Base-by-base conservation (phyloP, 805 yeast species). In the Jamesozyma piceae region DNA sequence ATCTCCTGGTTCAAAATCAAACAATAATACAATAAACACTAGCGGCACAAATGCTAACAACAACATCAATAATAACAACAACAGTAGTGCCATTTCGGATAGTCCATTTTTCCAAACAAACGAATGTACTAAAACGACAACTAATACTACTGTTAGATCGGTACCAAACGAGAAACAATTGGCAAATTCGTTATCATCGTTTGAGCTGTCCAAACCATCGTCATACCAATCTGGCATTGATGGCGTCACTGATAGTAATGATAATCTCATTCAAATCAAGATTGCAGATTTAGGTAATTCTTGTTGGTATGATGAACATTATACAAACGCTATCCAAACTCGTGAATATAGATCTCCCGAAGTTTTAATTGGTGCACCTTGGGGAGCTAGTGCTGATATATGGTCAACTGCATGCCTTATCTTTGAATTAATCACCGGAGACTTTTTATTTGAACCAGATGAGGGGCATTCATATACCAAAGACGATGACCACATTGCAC, bases 401-500 rank as follows among this genome's bases (percentile, higher is more conserved):
- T 92, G 98, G 98, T 84, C 95, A n/a, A 70, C 84, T 54, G 97
- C 95, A 0, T 89, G 97, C 65, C 65, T 92, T 54, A 70, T 84
- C 1, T 92, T 92, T 64, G 98, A 92, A 66, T 70, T 92, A 20
- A 63, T 90, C 35, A 90, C 98, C 0, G 97, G 97, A 3, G 97
- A 90, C 63, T 89, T 89, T 55, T 63, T 92, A 39, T 92, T 90
- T 62, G 97, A 90, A 60, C 98, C 98, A 0, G 64, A 62, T 35
- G 77, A 77, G 47, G 88, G 89, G 1, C 76, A 74, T 43, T 69
- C 82, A 4, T 90, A 86, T 64, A 61, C 80, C 38, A 89, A 89
- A 56, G 95, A 89, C 62, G 97, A 90, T 57, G 98, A 92, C 61
- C 98, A 92, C 62, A 72, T 92, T 53, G 97, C 97, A 0, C 97